Evolutionary conservation across 2,329 filamentous ascomycete genomes (phyloP).

Genomic region (Diaporthe vexans): DNA sequence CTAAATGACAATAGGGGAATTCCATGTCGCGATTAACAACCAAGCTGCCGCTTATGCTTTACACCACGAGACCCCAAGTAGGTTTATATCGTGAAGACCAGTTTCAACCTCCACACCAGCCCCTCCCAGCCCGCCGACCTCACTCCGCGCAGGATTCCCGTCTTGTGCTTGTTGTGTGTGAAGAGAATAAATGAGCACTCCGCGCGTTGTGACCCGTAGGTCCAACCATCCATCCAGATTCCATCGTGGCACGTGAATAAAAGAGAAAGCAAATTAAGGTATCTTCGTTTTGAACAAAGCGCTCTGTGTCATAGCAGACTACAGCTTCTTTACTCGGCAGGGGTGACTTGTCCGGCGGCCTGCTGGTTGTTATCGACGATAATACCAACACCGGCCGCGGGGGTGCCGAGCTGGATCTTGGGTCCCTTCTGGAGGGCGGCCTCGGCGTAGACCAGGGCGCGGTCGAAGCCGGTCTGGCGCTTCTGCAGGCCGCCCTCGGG

Average conservation of each 20-base stretch:
- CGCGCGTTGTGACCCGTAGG: neutral
- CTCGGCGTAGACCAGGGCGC: constrained; percentile 56
- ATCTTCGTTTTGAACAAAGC: neutral
- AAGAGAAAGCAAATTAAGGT: constrained; percentile 17
- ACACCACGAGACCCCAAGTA: constrained; percentile 11
- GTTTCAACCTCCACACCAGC: neutral
- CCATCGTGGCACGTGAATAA: constrained; percentile 4
- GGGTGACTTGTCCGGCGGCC: constrained; percentile 38
- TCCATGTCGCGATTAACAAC: constrained; percentile 31
- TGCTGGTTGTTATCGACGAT: constrained; percentile 52
- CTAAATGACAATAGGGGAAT: constrained; percentile 22
- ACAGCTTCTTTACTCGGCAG: neutral
- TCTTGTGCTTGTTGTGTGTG: neutral
- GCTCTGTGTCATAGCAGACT: neutral
- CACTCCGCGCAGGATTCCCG: constrained; percentile 29
- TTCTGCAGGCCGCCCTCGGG: constrained; percentile 44
- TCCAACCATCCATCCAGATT: neutral
- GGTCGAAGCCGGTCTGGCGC: constrained; percentile 58
- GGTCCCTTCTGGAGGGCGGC: constrained; percentile 56
- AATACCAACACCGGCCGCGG: constrained; percentile 57
- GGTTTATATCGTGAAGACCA: constrained; percentile 21
- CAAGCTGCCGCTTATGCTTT: constrained; percentile 29
- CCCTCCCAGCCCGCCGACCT: neutral
- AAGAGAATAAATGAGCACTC: neutral
- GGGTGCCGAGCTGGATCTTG: constrained; percentile 57